Evolutionary conservation across 441 rosid genomes (phyloP).

Genomic region (Rhodomyrtus psidioides): DNA sequence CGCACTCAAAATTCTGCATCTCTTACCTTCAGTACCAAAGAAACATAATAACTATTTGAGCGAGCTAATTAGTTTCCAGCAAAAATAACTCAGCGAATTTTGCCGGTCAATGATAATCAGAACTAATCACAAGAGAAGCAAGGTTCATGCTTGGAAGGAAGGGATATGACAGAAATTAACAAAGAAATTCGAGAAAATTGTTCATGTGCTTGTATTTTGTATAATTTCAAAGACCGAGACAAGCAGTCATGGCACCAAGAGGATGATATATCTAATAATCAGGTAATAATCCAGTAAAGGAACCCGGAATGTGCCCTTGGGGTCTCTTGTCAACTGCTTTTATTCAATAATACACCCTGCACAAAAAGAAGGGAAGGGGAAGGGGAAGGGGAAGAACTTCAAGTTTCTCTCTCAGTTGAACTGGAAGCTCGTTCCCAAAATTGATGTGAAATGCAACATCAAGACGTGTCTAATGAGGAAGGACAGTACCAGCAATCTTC

Average conservation of each 20-base stretch:
- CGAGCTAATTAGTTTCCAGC: neutral
- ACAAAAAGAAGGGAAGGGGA: conserved; percentile 23
- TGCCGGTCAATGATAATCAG: neutral
- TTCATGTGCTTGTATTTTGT: neutral
- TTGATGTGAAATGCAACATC: conserved; percentile 8
- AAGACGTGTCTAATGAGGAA: conserved; percentile 18
- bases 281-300: neutral
- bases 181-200: neutral
- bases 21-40: neutral
- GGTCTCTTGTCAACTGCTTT: conserved; percentile 21
- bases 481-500: conserved; percentile 10
- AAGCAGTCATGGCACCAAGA: neutral
- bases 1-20: neutral
- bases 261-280: neutral
- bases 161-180: neutral
- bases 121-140: neutral
- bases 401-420: conserved; percentile 19
- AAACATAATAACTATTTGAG: neutral
- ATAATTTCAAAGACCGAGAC: neutral
- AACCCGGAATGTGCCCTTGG: conserved; percentile 11
- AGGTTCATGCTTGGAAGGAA: neutral
- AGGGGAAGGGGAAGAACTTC: conserved; percentile 24
- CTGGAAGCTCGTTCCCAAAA: conserved; percentile 30
- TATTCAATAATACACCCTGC: conserved; percentile 25
- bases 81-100: neutral